Evolutionary conservation across 768 basidiomycete species (phyloP).

Genomic region (Lentinula lateritia): DNA sequence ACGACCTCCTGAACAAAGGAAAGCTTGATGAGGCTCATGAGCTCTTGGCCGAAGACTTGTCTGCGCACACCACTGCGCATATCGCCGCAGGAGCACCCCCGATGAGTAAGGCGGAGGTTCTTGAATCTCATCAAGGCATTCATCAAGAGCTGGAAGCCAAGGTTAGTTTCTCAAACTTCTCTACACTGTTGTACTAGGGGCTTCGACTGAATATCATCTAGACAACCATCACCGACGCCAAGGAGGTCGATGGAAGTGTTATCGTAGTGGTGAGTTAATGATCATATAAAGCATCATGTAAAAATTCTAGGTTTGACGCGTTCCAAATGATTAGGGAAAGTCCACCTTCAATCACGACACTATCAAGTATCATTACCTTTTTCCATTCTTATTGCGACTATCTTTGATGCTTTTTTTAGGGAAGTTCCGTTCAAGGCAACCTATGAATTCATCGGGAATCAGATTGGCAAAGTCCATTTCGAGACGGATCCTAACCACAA

Average conservation of each 20-base stretch:
- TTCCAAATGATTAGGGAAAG: neutral
- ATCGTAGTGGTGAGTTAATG: neutral
- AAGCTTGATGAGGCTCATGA: neutral
- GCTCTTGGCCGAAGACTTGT: neutral
- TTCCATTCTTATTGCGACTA: neutral
- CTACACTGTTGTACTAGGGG: too few relatives aligned
- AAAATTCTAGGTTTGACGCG: neutral
- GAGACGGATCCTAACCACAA: neutral
- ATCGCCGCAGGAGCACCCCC: neutral
- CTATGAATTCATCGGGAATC: neutral
- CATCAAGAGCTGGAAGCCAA: neutral
- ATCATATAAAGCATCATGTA: neutral
- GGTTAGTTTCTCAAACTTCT: neutral
- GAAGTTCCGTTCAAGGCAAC: constrained; percentile 2
- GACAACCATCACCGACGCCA: constrained; percentile 5
- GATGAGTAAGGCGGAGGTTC: neutral
- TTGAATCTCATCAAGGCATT: neutral
- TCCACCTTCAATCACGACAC: neutral
- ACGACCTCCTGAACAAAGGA: neutral
- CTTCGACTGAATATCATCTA: neutral
- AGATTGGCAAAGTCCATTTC: neutral
- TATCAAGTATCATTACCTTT: neutral
- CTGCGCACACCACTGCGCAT: neutral
- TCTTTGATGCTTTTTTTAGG: neutral
- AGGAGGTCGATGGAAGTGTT: neutral